These are phyloP conservation scores for Bipolaris victoriae DNA, from an alignment of 2,329 filamentous ascomycete genomes.

Conservation along the genomic window DNA sequence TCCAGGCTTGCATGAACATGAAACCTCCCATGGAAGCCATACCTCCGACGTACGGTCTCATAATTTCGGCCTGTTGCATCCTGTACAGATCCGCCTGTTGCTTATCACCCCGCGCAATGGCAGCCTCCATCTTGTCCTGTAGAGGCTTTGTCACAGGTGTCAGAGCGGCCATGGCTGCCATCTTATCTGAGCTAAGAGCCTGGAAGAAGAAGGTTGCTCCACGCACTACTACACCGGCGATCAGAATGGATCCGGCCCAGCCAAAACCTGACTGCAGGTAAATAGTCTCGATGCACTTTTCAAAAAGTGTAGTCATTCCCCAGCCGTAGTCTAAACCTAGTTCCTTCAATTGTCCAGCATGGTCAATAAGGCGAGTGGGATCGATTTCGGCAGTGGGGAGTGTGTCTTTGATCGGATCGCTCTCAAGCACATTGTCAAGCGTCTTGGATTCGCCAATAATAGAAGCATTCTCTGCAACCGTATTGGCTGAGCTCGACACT, in stretches of 20 bases:
- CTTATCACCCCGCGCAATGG: slow-evolving; percentile 54
- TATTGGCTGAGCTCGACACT: slow-evolving; percentile 23
- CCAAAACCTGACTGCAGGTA: slow-evolving; percentile 77
- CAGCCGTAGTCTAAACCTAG: slow-evolving; percentile 88
- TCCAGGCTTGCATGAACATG: slow-evolving; percentile 66
- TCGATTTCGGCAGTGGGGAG: slow-evolving; percentile 31
- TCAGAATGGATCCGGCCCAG: slow-evolving; percentile 80
- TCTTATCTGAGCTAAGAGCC: slow-evolving; percentile 65
- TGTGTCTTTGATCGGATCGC: slow-evolving; percentile 19
- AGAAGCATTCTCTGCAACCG: slow-evolving; percentile 15
- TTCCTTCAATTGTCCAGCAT: slow-evolving; percentile 80
- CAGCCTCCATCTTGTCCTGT: slow-evolving; percentile 60
- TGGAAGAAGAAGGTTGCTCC: slow-evolving; percentile 66
- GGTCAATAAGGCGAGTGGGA: slow-evolving; percentile 68
- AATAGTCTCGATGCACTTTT: slow-evolving; percentile 80
- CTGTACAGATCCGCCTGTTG: slow-evolving; percentile 45
- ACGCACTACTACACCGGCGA: slow-evolving; percentile 70
- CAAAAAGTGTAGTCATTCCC: slow-evolving; percentile 74
- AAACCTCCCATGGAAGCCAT: slow-evolving; percentile 56
- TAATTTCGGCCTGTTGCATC: slow-evolving; percentile 58
- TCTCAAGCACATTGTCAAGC: slow-evolving; percentile 31
- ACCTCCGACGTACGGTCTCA: slow-evolving; percentile 46
- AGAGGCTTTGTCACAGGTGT: slow-evolving; percentile 63
- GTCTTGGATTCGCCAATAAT: slow-evolving; percentile 18
- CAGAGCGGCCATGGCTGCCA: slow-evolving; percentile 67